Evolutionary conservation across 2,329 filamentous ascomycete species (phyloP).

Genomic region (Colletotrichum echinochloae): DNA sequence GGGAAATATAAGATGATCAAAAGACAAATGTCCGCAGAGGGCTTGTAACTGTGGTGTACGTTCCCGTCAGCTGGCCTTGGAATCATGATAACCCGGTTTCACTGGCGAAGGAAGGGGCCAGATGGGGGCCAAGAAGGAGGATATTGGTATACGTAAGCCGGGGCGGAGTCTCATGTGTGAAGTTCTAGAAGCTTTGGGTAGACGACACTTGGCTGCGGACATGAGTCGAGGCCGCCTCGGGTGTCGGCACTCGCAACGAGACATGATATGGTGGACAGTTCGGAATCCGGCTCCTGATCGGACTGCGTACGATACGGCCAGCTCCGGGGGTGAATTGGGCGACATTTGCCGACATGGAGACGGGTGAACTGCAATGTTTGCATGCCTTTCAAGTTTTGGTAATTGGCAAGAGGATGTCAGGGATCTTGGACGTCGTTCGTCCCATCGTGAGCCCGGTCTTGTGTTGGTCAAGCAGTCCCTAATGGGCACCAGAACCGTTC

Average conservation of each 20-base stretch:
- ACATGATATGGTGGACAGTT: not conserved
- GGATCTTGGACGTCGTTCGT: slow-evolving; percentile 27
- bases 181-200: not conserved
- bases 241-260: slow-evolving; percentile 26
- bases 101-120: slow-evolving; percentile 25
- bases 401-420: not conserved
- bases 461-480: slow-evolving; percentile 8
- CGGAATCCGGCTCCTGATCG: slow-evolving; percentile 20
- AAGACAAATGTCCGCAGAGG: not conserved
- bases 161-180: slow-evolving; percentile 19
- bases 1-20: not conserved
- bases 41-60: not conserved
- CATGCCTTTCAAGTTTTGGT: not conserved
- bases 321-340: slow-evolving; percentile 7
- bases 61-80: slow-evolving; percentile 29
- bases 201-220: slow-evolving; percentile 9
- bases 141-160: slow-evolving; percentile 10
- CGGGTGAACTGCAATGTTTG: slow-evolving; percentile 17
- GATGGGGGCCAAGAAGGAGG: slow-evolving; percentile 34
- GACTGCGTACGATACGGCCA: slow-evolving; percentile 8
- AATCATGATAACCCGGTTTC: slow-evolving; percentile 23
- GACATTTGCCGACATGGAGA: slow-evolving; percentile 22
- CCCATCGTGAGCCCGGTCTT: slow-evolving; percentile 15
- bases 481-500: not conserved
- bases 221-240: slow-evolving; percentile 17